Conservation (phyloP, 257 asterid species). For the Rubia yunnanensis region DNA sequence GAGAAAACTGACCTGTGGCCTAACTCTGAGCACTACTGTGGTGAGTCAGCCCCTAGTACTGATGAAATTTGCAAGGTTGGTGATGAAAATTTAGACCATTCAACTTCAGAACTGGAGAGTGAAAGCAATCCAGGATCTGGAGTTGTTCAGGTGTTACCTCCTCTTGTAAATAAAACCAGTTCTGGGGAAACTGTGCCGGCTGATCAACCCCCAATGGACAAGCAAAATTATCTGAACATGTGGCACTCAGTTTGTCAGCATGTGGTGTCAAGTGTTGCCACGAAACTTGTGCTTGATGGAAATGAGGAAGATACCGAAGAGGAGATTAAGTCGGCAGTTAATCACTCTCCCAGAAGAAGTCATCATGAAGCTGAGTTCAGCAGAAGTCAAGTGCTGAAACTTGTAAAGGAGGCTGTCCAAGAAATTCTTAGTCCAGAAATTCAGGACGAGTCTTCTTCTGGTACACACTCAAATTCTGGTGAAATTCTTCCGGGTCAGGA, state of each 20-base stretch:
- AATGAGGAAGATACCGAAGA: slow-evolving; percentile 47
- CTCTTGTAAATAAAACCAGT: slow-evolving; percentile 4
- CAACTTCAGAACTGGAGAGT: slow-evolving; percentile 11
- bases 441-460: slow-evolving; percentile 46
- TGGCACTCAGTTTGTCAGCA: slow-evolving; percentile 95
- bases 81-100: background rate
- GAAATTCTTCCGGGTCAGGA: slow-evolving; percentile 25
- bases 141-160: slow-evolving; percentile 9
- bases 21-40: background rate
- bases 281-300: slow-evolving; percentile 71
- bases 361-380: slow-evolving; percentile 37
- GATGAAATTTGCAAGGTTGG: background rate
- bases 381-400: slow-evolving; percentile 60
- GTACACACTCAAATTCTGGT: slow-evolving; percentile 40
- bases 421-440: slow-evolving; percentile 67
- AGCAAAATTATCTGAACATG: slow-evolving; percentile 45
- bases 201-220: slow-evolving; percentile 21
- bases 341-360: slow-evolving; percentile 1
- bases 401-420: slow-evolving; percentile 76
- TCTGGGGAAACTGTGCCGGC: slow-evolving; percentile 12
- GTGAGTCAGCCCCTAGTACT: background rate
- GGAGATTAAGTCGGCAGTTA: slow-evolving; percentile 11
- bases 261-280: slow-evolving; percentile 64
- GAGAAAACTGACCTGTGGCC: background rate
- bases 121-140: background rate